A percentile compares a stretch with the other conserved stretches of the same genome.
Evolutionary conservation across 192 early-diverging fungal species (phyloP).

Genomic region (Gryganskiella cystojenkinii): DNA sequence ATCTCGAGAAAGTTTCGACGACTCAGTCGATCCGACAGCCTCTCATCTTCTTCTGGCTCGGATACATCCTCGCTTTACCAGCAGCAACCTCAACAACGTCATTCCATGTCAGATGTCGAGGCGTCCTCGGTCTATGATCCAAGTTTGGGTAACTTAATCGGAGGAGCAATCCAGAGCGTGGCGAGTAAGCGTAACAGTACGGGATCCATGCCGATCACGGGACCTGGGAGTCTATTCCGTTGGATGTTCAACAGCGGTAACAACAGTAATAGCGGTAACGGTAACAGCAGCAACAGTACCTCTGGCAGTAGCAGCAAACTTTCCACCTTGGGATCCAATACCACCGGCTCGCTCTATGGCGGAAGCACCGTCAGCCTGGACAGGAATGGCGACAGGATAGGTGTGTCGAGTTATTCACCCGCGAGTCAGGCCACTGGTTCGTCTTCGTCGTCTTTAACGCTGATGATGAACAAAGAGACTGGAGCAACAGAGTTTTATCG

Average conservation of each 20-base stretch:
- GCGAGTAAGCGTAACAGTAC: constrained; percentile 30
- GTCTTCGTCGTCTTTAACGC: constrained; percentile 25
- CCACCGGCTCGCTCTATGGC: not conserved
- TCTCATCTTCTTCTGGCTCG: not conserved
- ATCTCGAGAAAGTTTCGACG: constrained; percentile 41
- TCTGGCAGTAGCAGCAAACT: not conserved
- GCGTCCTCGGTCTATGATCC: constrained; percentile 8
- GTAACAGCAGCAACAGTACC: not conserved
- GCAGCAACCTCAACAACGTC: constrained; percentile 1
- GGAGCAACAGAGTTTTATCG: constrained; percentile 25
- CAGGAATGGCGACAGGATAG: constrained; percentile 1
- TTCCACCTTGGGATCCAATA: not conserved
- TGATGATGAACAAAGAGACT: constrained; percentile 12
- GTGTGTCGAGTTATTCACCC: constrained; percentile 13
- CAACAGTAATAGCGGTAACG: not conserved
- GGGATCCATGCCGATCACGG: constrained; percentile 30
- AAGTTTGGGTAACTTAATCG: not conserved
- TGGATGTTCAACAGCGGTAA: constrained; percentile 44
- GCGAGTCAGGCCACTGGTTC: constrained; percentile 21
- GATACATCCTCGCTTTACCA: not conserved
- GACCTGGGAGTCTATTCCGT: constrained; percentile 36
- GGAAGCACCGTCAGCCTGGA: not conserved
- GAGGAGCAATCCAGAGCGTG: not conserved
- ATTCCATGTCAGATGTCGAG: constrained; percentile 15
- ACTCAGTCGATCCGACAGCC: constrained; percentile 22